A percentile compares a stretch with the other conserved stretches of the same genome.
Conservation (phyloP, 2,329 filamentous ascomycete genomes). For the Byssothecium circinans region DNA sequence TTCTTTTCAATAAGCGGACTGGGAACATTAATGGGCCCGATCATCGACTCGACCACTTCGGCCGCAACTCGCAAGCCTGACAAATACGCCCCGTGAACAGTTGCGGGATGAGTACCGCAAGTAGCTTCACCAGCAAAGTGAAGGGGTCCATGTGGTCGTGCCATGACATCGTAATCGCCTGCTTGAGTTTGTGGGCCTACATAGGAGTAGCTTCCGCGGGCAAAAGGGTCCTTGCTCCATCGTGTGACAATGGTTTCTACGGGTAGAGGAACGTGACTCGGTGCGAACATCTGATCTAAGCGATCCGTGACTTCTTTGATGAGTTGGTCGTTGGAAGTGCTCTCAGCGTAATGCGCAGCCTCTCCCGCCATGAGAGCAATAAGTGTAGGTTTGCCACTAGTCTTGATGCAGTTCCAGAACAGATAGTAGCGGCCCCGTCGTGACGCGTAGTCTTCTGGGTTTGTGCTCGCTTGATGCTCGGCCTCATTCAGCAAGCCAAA, state of each 20-base stretch:
- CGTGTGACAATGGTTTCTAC: slow-evolving; percentile 86
- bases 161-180: slow-evolving; percentile 93
- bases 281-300: slow-evolving; percentile 72
- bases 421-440: slow-evolving; percentile 92
- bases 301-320: slow-evolving; percentile 79
- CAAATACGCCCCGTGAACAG: slow-evolving; percentile 93
- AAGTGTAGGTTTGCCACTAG: slow-evolving; percentile 80
- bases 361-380: slow-evolving; percentile 96
- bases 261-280: slow-evolving; percentile 68
- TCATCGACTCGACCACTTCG: slow-evolving; percentile 77
- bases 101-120: slow-evolving; percentile 92
- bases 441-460: slow-evolving; percentile 75
- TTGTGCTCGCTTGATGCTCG: slow-evolving; percentile 66
- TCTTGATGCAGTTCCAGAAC: slow-evolving; percentile 95
- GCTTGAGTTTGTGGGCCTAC: slow-evolving; percentile 79
- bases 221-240: slow-evolving; percentile 88
- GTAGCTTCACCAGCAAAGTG: slow-evolving; percentile 98
- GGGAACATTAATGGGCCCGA: slow-evolving; percentile 77
- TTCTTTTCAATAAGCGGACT: slow-evolving; percentile 73
- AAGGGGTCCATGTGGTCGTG: slow-evolving; percentile 77
- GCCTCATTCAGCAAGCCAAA: slow-evolving; percentile 87
- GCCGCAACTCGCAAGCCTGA: slow-evolving; percentile 88
- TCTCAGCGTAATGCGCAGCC: slow-evolving; percentile 85
- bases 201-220: slow-evolving; percentile 93
- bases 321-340: slow-evolving; percentile 71